These are phyloP conservation scores for Ascocoryne sarcoides DNA, from an alignment of 2,329 filamentous ascomycete species.

Conservation along the genomic window DNA sequence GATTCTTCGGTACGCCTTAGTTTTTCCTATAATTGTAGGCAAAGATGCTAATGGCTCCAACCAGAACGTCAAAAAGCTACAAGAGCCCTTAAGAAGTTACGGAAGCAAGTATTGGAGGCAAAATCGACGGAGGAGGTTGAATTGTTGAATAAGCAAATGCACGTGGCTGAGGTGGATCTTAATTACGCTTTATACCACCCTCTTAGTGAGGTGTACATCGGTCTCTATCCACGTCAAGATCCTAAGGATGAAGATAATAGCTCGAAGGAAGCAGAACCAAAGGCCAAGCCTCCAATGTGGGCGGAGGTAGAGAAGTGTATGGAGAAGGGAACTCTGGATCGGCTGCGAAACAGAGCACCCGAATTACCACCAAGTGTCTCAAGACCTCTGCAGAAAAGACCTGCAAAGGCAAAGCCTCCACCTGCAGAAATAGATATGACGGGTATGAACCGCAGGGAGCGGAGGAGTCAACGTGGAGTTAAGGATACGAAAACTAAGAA, in stretches of 20 bases:
- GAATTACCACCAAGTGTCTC: constrained; percentile 5
- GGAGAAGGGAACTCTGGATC: constrained; percentile 38
- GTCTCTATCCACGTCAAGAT: constrained; percentile 43
- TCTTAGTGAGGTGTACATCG: constrained; percentile 61
- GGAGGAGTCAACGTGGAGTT: constrained; percentile 19
- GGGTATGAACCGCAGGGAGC: constrained; percentile 25
- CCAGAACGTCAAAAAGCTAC: constrained; percentile 65
- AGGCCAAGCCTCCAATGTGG: constrained; percentile 52
- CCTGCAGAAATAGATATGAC: constrained; percentile 19
- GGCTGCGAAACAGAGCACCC: constrained; percentile 21
- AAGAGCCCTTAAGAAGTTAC: constrained; percentile 55
- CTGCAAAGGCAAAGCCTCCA: constrained; percentile 9
- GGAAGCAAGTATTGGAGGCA: constrained; percentile 45
- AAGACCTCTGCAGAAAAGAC: constrained; percentile 13
- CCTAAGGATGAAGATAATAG: constrained; percentile 29
- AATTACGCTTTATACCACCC: constrained; percentile 69
- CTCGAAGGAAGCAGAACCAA: constrained; percentile 10
- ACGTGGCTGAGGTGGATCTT: constrained; percentile 63
- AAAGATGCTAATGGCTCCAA: background rate
- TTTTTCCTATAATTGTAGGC: background rate
- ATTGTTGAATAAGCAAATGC: constrained; percentile 47
- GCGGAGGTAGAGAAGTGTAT: constrained; percentile 55
- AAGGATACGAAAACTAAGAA: constrained; percentile 16
- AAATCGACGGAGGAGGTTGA: constrained; percentile 43
- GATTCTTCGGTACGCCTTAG: constrained; percentile 61